Percentiles rank a stretch among this genome's conserved stretches.
Conservation (phyloP, 2,329 filamentous ascomycete species). For the Paraphoma sp. region DNA sequence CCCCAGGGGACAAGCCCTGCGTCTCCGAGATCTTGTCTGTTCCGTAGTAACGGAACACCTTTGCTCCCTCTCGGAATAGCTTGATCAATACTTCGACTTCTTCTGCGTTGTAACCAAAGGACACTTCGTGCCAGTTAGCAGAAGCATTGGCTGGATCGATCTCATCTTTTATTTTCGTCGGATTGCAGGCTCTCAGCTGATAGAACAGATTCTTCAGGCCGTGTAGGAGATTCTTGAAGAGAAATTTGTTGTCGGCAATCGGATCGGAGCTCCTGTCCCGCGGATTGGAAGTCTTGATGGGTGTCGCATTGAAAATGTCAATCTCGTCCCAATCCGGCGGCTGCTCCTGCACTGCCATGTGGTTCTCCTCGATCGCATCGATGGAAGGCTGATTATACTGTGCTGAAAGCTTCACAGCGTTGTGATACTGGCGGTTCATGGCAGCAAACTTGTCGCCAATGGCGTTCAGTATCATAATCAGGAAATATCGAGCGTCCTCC, state of each 20-base stretch:
- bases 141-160: slow-evolving; percentile 82
- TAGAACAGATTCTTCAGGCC: slow-evolving; percentile 97
- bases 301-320: slow-evolving; percentile 94
- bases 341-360: slow-evolving; percentile 79
- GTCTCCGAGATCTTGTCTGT: slow-evolving; percentile 81
- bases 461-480: slow-evolving; percentile 96
- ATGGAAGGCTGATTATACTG: slow-evolving; percentile 71
- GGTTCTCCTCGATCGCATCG: slow-evolving; percentile 75
- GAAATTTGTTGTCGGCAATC: slow-evolving; percentile 94
- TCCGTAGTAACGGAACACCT: slow-evolving; percentile 96
- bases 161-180: slow-evolving; percentile 58
- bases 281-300: slow-evolving; percentile 93
- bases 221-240: slow-evolving; percentile 96
- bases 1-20: slow-evolving; percentile 80
- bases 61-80: slow-evolving; percentile 93
- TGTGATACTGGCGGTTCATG: slow-evolving; percentile 96
- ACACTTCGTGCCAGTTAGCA: slow-evolving; percentile 91
- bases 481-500: slow-evolving; percentile 89
- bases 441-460: slow-evolving; percentile 98
- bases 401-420: slow-evolving; percentile 91
- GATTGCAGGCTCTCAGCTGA: slow-evolving; percentile 89
- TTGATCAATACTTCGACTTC: slow-evolving; percentile 97
- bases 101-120: slow-evolving; percentile 95
- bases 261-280: slow-evolving; percentile 88
- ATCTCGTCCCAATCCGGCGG: slow-evolving; percentile 97